A percentile compares a stretch with the other conserved stretches of the same genome.
phyloP scores from a whole-genome alignment of 768 basidiomycete genomes.

The Tephrocybe sp. region DNA sequence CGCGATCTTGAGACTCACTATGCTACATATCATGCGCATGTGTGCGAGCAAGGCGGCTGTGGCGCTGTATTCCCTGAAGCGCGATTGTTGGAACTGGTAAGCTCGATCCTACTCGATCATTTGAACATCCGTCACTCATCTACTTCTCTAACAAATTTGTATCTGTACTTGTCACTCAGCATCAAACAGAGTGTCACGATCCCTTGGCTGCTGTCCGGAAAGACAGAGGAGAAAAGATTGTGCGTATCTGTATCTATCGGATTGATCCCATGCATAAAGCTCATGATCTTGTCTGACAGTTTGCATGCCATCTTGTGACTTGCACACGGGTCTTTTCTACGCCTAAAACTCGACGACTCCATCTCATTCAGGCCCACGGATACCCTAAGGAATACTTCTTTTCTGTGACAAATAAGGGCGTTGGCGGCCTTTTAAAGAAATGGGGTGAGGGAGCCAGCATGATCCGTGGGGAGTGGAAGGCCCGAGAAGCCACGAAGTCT shows the following conservation, averaged over 20 bases:
- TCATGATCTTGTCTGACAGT: conserved; percentile 36
- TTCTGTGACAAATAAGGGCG: conserved; percentile 87
- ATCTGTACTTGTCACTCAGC: conserved; percentile 38
- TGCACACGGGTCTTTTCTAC: conserved; percentile 64
- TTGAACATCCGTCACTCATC: neutral
- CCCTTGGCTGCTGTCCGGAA: conserved; percentile 75
- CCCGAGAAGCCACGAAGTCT: conserved; percentile 27
- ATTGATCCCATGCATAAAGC: neutral
- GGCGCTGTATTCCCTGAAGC: conserved; percentile 85
- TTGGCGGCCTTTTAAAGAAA: conserved; percentile 72
- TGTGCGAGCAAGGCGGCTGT: conserved; percentile 71
- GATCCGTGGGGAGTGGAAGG: conserved; percentile 72
- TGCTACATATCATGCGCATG: conserved; percentile 80
- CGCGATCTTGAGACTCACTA: conserved; percentile 83
- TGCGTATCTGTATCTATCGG: conserved; percentile 40
- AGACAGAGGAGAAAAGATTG: conserved; percentile 85
- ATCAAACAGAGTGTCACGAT: conserved; percentile 88
- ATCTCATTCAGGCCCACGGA: conserved; percentile 78
- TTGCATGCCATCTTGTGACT: conserved; percentile 70
- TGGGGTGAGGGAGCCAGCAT: conserved; percentile 88
- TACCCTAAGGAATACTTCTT: conserved; percentile 93
- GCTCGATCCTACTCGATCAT: conserved; percentile 35
- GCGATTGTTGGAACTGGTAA: conserved; percentile 74
- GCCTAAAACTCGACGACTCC: conserved; percentile 76
- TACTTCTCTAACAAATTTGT: neutral